Percentiles rank a stretch among this genome's conserved stretches.
phyloP scores from a whole-genome alignment of 805 yeast genomes.

The Diddensiella santjacobensis region DNA sequence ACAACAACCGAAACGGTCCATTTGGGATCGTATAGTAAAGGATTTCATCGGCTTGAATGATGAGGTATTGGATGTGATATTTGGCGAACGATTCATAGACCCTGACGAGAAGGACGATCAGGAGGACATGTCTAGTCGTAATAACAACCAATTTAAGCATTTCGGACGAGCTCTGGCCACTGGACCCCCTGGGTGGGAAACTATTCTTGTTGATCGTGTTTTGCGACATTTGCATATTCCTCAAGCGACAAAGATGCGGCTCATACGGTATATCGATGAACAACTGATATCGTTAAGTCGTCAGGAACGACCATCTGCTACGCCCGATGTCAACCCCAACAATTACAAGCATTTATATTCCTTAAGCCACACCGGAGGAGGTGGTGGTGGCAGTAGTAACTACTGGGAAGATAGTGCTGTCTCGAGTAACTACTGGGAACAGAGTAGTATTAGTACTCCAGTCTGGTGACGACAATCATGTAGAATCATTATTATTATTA shows the following conservation, averaged over 20 bases:
- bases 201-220: slow-evolving; percentile 12
- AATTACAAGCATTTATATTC: not conserved
- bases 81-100: slow-evolving; percentile 29
- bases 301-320: not conserved
- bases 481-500: not conserved
- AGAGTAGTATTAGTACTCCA: slow-evolving; percentile 16
- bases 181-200: slow-evolving; percentile 23
- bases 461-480: slow-evolving; percentile 12
- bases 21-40: slow-evolving; percentile 25
- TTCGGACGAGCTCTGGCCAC: slow-evolving; percentile 14
- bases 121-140: not conserved
- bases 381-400: slow-evolving; percentile 8
- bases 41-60: slow-evolving; percentile 35
- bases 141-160: slow-evolving; percentile 5
- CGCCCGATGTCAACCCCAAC: not conserved
- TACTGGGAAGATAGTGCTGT: slow-evolving; percentile 16
- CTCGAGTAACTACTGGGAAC: slow-evolving; percentile 16
- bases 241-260: slow-evolving; percentile 9
- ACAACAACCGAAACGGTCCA: slow-evolving; percentile 3
- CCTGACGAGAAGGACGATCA: slow-evolving; percentile 1
- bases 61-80: slow-evolving; percentile 34
- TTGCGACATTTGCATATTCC: slow-evolving; percentile 19
- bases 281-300: slow-evolving; percentile 10
- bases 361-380: not conserved
- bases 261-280: slow-evolving; percentile 15